Percentiles rank a stretch among this genome's conserved stretches.
These are phyloP conservation scores for Vigna hirtella DNA, from an alignment of 306 rosid species.

Conservation along the genomic window DNA sequence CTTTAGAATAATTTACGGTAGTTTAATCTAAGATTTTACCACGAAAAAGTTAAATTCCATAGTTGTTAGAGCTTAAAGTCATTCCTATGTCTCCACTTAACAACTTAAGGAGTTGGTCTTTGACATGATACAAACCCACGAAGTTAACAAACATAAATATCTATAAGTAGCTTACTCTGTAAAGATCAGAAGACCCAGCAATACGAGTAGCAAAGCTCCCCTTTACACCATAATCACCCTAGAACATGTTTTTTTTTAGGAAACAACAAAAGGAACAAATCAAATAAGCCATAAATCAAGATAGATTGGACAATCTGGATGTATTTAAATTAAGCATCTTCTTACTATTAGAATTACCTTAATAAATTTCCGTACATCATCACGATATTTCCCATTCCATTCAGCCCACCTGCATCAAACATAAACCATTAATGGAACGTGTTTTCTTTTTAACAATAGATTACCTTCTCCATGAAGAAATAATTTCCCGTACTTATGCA, in stretches of 20 bases:
- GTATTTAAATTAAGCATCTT: conserved; percentile 3
- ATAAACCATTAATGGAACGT: conserved; percentile 34
- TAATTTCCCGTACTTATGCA: conserved; percentile 2
- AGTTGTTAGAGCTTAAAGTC: neutral
- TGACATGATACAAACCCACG: conserved; percentile 1
- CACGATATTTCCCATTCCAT: conserved; percentile 97
- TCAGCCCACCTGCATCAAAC: conserved; percentile 89
- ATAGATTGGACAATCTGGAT: conserved; percentile 20
- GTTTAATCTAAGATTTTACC: conserved; percentile 33
- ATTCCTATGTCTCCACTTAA: conserved; percentile 23
- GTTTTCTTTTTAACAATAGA: conserved; percentile 14
- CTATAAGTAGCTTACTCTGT: conserved; percentile 64
- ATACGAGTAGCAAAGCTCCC: conserved; percentile 94
- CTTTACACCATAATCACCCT: conserved; percentile 89
- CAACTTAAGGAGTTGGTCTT: conserved; percentile 34
- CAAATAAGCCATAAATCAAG: conserved; percentile 36
- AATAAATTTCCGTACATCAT: conserved; percentile 84
- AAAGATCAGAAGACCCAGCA: conserved; percentile 95
- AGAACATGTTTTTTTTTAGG: conserved; percentile 31
- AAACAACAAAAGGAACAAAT: conserved; percentile 31
- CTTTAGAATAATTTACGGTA: conserved; percentile 7
- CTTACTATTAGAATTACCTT: conserved; percentile 64
- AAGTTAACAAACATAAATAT: conserved; percentile 19
- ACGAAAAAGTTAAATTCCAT: conserved; percentile 6
- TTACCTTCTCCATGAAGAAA: conserved; percentile 18